Evolutionary conservation across 192 early-diverging fungal species (phyloP).

Genomic region (Lobulomyces angularis): DNA sequence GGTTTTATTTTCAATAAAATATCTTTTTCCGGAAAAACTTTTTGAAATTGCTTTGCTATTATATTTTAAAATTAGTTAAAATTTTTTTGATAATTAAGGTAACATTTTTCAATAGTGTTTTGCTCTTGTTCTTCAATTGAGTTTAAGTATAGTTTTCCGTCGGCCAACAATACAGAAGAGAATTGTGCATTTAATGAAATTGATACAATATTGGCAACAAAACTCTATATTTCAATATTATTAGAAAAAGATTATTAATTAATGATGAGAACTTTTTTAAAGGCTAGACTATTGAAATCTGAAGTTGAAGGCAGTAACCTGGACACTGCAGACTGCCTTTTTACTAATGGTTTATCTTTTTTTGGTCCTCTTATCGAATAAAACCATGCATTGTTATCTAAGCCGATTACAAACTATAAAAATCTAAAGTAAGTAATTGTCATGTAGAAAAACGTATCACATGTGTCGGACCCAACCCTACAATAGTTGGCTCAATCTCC

Average conservation of each 20-base stretch:
- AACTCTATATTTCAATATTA: not conserved
- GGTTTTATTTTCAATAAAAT: constrained; percentile 3
- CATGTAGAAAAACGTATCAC: constrained; percentile 5
- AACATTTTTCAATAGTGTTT: too few relatives aligned
- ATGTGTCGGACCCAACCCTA: constrained; percentile 21
- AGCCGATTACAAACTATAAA: constrained; percentile 11
- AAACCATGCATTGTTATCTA: constrained; percentile 8
- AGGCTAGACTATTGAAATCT: constrained; percentile 1
- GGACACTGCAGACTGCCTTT: too few relatives aligned
- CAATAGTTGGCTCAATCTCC: constrained; percentile 19
- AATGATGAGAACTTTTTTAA: not conserved
- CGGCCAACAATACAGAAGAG: constrained; percentile 16
- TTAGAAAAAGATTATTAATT: not conserved
- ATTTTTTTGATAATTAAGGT: not conserved
- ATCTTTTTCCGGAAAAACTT: constrained; percentile 20
- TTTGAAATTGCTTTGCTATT: constrained; percentile 8
- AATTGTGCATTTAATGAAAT: constrained; percentile 20
- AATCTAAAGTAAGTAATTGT: not conserved
- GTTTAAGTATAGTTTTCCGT: constrained; percentile 29
- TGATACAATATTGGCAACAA: constrained; percentile 9
- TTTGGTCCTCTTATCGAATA: too few relatives aligned
- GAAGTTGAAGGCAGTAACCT: constrained; percentile 1
- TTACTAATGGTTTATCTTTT: too few relatives aligned
- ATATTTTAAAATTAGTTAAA: not conserved
- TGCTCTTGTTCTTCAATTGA: constrained; percentile 19